Conservation (phyloP, 106 monocot genomes). For the Gastrodia elata region DNA sequence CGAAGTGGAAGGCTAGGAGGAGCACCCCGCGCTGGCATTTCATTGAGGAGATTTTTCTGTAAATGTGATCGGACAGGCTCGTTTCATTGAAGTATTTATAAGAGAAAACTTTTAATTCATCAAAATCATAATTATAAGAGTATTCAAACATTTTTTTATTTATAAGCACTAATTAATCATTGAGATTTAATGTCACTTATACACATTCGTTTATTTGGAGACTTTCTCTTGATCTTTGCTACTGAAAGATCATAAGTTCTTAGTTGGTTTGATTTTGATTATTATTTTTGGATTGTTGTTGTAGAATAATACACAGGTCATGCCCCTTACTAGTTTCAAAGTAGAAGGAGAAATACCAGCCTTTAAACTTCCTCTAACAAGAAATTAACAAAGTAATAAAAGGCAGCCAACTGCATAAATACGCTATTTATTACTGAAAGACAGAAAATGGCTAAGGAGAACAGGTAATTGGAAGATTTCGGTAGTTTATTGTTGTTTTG, state of each 20-base stretch:
- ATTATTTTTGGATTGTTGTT: too few relatives aligned
- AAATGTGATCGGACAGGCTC: neutral
- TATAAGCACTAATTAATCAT: neutral
- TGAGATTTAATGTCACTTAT: neutral
- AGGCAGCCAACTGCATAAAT: neutral
- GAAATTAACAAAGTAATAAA: neutral
- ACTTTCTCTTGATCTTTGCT: neutral
- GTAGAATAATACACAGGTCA: too few relatives aligned
- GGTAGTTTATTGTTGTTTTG: neutral
- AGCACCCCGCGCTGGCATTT: conserved; percentile 4
- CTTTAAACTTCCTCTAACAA: neutral
- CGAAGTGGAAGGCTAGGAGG: conserved; percentile 8
- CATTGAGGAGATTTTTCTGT: neutral
- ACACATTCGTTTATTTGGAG: neutral
- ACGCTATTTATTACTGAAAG: too few relatives aligned
- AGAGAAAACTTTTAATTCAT: too few relatives aligned
- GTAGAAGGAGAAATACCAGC: too few relatives aligned
- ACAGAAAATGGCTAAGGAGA: neutral
- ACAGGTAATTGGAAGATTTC: neutral
- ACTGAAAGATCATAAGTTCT: too few relatives aligned
- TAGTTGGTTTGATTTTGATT: too few relatives aligned
- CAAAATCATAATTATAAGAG: too few relatives aligned
- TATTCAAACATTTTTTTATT: neutral
- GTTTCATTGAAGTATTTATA: neutral
- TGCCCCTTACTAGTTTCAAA: too few relatives aligned